Conservation (phyloP, 1,284 basidiomycete genomes). For the Cryptococcus sp. region DNA sequence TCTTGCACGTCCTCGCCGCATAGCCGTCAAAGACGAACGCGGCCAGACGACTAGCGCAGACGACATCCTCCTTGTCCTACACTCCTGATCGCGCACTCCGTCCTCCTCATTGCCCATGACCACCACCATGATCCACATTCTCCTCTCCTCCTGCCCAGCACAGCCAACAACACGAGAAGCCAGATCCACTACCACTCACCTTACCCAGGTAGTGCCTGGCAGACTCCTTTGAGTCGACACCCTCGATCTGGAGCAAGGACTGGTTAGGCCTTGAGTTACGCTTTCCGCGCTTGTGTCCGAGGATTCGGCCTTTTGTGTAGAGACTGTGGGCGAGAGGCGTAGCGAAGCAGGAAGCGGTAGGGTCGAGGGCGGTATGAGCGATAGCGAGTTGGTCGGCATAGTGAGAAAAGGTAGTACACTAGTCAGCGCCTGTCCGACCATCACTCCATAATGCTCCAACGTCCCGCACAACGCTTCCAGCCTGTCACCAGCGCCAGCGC, state of each 20-base stretch:
- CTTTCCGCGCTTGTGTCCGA: constrained; percentile 98
- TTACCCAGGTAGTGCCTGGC: constrained; percentile 99
- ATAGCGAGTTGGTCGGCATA: background rate
- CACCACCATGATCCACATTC: constrained; percentile 2
- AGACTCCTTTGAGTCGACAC: constrained; percentile 89
- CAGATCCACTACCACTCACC: constrained; percentile 59
- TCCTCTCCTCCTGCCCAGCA: background rate
- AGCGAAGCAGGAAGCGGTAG: background rate
- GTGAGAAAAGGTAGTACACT: background rate
- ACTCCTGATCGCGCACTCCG: background rate
- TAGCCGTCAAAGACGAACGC: background rate
- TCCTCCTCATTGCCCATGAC: background rate
- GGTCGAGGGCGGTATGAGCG: background rate
- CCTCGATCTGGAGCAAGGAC: constrained; percentile 95
- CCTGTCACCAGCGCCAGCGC: background rate
- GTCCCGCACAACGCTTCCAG: background rate
- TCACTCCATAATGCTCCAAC: background rate
- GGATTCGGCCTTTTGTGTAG: constrained; percentile 94
- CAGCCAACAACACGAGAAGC: background rate
- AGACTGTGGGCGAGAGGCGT: constrained; percentile 62
- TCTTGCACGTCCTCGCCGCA: background rate
- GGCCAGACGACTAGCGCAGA: too few relatives aligned
- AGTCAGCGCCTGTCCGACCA: constrained; percentile 3
- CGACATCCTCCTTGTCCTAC: background rate
- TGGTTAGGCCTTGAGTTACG: constrained; percentile 94